Evolutionary conservation across 371 early-diverging fungal genomes (phyloP).

Genomic region (Quaeritorhiza haematococci): DNA sequence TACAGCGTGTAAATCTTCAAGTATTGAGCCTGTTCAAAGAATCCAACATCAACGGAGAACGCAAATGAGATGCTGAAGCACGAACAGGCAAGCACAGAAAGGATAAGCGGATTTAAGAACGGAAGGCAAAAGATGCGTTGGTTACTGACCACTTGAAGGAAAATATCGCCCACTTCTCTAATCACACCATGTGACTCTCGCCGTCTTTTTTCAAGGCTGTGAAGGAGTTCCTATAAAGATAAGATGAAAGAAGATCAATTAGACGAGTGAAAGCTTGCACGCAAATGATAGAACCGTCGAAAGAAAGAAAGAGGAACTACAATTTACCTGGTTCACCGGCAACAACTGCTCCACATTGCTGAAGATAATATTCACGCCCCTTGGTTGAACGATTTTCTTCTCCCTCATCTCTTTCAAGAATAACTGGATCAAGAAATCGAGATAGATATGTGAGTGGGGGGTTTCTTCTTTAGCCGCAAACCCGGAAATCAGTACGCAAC

Average conservation of each 20-base stretch:
- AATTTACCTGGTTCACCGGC: conserved; percentile 9
- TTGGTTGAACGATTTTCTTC: not conserved
- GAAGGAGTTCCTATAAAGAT: conserved; percentile 4
- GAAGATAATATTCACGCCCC: conserved; percentile 5
- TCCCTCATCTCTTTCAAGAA: conserved; percentile 4
- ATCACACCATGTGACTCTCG: not conserved
- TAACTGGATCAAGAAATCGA: not conserved
- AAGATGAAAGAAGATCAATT: not conserved
- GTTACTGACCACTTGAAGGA: conserved; percentile 11
- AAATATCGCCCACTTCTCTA: conserved; percentile 11
- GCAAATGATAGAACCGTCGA: no score
- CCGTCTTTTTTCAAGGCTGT: conserved; percentile 5
- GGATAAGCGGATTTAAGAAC: no score
- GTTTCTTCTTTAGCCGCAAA: not conserved
- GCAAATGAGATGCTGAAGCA: no score
- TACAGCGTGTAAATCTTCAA: conserved; percentile 18
- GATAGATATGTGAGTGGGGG: not conserved
- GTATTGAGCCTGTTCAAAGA: conserved; percentile 8
- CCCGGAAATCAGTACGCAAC: no score
- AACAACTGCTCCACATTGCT: conserved; percentile 17
- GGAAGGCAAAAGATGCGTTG: no score
- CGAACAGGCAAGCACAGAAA: no score
- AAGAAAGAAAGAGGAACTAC: no score
- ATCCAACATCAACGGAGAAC: conserved; percentile 10
- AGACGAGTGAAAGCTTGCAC: no score